phyloP scores from a whole-genome alignment of 1,284 basidiomycete species.

The Erythrobasidium hasegawianum region DNA sequence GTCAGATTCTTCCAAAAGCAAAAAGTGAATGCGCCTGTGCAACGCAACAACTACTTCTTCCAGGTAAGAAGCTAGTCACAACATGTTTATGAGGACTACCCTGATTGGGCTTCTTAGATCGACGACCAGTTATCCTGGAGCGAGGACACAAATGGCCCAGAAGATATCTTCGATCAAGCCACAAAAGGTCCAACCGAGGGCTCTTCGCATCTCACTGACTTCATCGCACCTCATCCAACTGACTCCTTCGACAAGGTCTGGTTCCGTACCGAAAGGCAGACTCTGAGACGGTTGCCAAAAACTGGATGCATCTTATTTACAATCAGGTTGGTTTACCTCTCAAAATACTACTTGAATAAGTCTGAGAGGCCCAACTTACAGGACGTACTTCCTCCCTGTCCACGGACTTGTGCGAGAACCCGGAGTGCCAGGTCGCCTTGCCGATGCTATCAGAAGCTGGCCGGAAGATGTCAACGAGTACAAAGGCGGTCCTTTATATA shows the following conservation, averaged over 20 bases:
- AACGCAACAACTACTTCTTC: constrained; percentile 60
- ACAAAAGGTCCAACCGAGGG: constrained; percentile 46
- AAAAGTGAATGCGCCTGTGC: constrained; percentile 63
- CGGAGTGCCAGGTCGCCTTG: constrained; percentile 64
- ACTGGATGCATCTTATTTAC: constrained; percentile 67
- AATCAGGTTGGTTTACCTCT: constrained; percentile 53
- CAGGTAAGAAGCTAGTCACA: constrained; percentile 24
- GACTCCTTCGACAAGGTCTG: constrained; percentile 51
- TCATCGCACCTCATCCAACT: constrained; percentile 35
- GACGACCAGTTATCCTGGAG: constrained; percentile 69
- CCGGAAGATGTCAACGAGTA: constrained; percentile 58
- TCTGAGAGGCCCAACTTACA: not conserved
- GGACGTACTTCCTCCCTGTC: constrained; percentile 63
- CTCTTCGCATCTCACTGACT: constrained; percentile 49
- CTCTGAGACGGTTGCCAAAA: constrained; percentile 56
- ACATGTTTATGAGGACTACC: no score
- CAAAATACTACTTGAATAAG: not conserved
- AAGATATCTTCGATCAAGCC: constrained; percentile 56
- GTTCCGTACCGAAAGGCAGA: constrained; percentile 67
- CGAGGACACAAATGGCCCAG: constrained; percentile 60
- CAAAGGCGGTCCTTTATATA: constrained; percentile 59
- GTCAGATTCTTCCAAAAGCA: constrained; percentile 61
- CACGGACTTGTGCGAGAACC: constrained; percentile 59
- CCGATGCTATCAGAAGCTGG: constrained; percentile 64
- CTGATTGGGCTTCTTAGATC: constrained; percentile 42